Base-by-base conservation (phyloP, 139 green algal species). In the Closterium sp. region DNA sequence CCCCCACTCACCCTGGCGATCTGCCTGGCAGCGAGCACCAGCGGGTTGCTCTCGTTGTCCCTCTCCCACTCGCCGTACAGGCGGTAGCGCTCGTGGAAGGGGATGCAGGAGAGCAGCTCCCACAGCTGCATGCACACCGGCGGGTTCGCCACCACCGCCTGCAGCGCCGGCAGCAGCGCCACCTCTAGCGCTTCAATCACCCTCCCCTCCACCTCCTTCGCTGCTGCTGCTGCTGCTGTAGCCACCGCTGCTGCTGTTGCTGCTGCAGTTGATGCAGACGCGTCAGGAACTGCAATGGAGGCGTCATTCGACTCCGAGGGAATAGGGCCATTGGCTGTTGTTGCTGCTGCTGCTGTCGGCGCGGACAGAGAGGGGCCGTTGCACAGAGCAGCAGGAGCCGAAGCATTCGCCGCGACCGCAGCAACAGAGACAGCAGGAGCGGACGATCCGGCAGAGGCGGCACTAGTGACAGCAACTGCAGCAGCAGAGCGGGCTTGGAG, bases 91-190 rank as follows among this genome's bases (percentile, higher is more conserved):
- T 35, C n/a, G 83, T 94, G 32, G 91, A 95, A 97, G 10, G 95
- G 96, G 66, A 98, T 92, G 86, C 95, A 84, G 8, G 87, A 36
- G 32, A 98, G 88, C n/a, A 96, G 91, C 2, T 90, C 90, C 97
- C 97, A 98, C 34, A 97, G 88, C 93, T 97, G 95, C 16, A 83
- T 55, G 2, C 93, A 92, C 32, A 97, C 87, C 1, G 93, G 95
- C 9, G 94, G 89, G 84, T 95, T 96, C 88, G 94, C 92, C 23
- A 94, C 95, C n/a, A 95, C 85, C 35, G 98, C 91, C 32, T 31
- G 88, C 32, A 96, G 86, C 3, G 95, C 95, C 8, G 97, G 97
- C 88, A 98, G 90, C 35, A 97, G 89, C 64, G 90, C 87, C 2
- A 43, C 23, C 2, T 88, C 36, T 84, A 98, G 87, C 34, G 96